Base-by-base conservation (phyloP, 495 filamentous ascomycete genomes). In the Neurospora sp. region DNA sequence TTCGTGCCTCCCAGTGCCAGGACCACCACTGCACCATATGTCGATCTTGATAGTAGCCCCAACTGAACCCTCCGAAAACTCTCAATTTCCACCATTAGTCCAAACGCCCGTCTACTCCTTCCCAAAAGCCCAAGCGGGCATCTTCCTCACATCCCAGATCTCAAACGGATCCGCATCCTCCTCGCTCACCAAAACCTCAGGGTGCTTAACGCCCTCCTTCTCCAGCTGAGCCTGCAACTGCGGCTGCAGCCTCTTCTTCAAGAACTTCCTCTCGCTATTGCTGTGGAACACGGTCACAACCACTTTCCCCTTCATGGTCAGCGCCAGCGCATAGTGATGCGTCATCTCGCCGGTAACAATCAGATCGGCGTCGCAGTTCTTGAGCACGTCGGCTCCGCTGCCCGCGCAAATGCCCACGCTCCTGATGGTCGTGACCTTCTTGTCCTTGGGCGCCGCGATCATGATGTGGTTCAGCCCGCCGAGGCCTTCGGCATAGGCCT, bases 331-430 rank as follows among this genome's bases (percentile, higher is more conserved):
- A 73, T 96, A 91, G 78, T 99, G 96, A 80, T 99, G 96, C 70
- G 88, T 90, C 87, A 98, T 87, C 80, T 99, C 96, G 8, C 96
- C 96, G 0, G 95, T 98, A 73, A 98, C 91, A 1, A 94, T 81
- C 37, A 98, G 82, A 78, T 98, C 94, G 4, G 90, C 86, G 35
- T 86, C 84, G 20, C 89, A 84, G 70, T 89, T 86, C 69, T 90
- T 86, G 72, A 99, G 86, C 14, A 97, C 83, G 40, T 89, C 87
- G 4, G 87, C 89, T 0, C 96, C 96, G 1, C 90, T 93, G 0
- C 96, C 96, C 3, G 96, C 94, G 75, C 95, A 98, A 45, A 98
- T 81, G 8, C 82, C 90, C 1, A 91, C 78, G 3, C 75, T 70
- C 8, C 47, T 68, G 71, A 82, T 75, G 2, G 27, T n/a, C 22